These are phyloP conservation scores for Capronia epimyces DNA, from an alignment of 2,329 filamentous ascomycete species.

Conservation along the genomic window DNA sequence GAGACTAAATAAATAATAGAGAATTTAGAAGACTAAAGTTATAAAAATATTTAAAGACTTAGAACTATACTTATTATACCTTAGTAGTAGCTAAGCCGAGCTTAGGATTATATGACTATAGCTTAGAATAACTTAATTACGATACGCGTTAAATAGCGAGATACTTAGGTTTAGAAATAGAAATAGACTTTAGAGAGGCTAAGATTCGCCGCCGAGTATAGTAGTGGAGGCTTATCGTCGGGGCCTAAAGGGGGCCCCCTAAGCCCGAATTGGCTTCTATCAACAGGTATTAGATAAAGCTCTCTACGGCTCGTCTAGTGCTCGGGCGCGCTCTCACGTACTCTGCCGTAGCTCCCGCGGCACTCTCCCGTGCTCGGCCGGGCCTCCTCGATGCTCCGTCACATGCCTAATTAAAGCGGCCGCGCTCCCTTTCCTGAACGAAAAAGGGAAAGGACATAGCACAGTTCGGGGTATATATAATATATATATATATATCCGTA, in stretches of 20 bases:
- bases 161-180: background rate
- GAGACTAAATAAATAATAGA: background rate
- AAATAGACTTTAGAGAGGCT: background rate
- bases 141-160: background rate
- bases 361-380: too few species aligned
- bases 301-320: background rate
- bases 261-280: slow-evolving; percentile 5
- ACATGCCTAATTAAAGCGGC: slow-evolving; percentile 18
- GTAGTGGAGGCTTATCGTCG: background rate
- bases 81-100: background rate
- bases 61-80: background rate
- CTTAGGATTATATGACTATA: background rate
- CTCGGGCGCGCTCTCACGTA: slow-evolving; percentile 6
- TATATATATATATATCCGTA: slow-evolving; percentile 10
- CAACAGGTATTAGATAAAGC: background rate
- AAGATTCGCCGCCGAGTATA: background rate
- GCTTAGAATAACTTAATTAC: background rate
- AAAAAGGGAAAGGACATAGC: slow-evolving; percentile 17
- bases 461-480: slow-evolving; percentile 24
- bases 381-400: slow-evolving; percentile 23
- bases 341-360: too few species aligned
- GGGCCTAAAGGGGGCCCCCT: background rate
- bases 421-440: slow-evolving; percentile 23
- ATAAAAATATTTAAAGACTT: background rate
- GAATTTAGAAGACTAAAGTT: background rate